Evolutionary conservation across 1,284 basidiomycete species (phyloP).

Genomic region (Melampsora abietis-canadensis): DNA sequence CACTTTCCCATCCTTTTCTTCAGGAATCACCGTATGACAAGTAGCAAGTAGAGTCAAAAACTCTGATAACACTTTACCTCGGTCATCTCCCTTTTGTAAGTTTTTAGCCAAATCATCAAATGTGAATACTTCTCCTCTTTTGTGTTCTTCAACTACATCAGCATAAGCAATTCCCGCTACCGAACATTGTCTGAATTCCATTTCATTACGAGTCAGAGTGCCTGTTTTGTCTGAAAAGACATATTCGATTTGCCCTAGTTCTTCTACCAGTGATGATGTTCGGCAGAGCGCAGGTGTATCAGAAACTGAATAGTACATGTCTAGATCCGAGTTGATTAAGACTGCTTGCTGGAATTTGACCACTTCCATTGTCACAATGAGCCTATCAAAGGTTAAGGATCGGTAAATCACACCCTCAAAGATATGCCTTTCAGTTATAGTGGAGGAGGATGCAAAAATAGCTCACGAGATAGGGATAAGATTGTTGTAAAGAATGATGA

Average conservation of each 20-base stretch:
- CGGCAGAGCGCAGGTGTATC: constrained; percentile 95
- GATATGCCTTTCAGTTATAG: background rate
- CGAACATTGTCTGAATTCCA: constrained; percentile 92
- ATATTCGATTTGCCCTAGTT: constrained; percentile 97
- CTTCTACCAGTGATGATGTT: constrained; percentile 94
- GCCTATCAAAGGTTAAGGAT: background rate
- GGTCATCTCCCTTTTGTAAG: constrained; percentile 68
- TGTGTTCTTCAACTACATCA: constrained; percentile 78
- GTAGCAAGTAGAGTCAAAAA: constrained; percentile 89
- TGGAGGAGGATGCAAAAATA: background rate
- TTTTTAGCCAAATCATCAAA: constrained; percentile 61
- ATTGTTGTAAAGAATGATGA: constrained; percentile 98
- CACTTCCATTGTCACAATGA: constrained; percentile 99
- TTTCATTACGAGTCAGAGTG: constrained; percentile 86
- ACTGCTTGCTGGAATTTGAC: constrained; percentile 98
- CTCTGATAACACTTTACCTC: constrained; percentile 67
- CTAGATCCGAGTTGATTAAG: constrained; percentile 85
- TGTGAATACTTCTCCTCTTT: constrained; percentile 60
- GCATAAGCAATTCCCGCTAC: constrained; percentile 86
- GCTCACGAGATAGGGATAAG: constrained; percentile 85
- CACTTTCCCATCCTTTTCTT: constrained; percentile 66
- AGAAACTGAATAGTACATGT: constrained; percentile 78
- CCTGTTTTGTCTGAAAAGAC: constrained; percentile 99
- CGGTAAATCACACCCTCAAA: background rate
- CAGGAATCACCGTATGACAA: constrained; percentile 99